These are phyloP conservation scores for Bipolaris cookei DNA, from an alignment of 2,329 filamentous ascomycete genomes.

Conservation along the genomic window DNA sequence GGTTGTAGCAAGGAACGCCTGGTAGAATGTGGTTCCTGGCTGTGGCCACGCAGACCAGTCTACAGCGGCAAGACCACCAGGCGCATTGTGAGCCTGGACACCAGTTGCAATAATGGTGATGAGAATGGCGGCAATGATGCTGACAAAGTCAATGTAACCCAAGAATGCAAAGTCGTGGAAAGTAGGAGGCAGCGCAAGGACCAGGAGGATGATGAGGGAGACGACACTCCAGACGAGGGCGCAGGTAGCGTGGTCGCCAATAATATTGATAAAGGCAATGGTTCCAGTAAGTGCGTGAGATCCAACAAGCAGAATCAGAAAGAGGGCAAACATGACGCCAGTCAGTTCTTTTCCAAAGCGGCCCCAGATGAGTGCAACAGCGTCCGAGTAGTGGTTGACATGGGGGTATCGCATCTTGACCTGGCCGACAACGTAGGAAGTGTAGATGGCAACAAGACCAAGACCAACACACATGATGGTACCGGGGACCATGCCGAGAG, in stretches of 20 bases:
- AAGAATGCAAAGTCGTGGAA: slow-evolving; percentile 69
- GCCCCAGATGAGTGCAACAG: slow-evolving; percentile 68
- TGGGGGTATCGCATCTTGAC: slow-evolving; percentile 65
- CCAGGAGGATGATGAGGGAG: slow-evolving; percentile 64
- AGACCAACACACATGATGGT: slow-evolving; percentile 56
- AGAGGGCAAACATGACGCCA: slow-evolving; percentile 61
- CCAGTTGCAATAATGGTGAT: slow-evolving; percentile 74
- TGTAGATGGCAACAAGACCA: slow-evolving; percentile 66
- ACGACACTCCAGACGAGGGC: slow-evolving; percentile 70
- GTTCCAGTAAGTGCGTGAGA: slow-evolving; percentile 75
- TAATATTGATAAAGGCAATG: slow-evolving; percentile 69
- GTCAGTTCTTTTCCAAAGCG: slow-evolving; percentile 57
- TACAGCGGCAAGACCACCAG: slow-evolving; percentile 35
- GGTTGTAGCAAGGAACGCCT: slow-evolving; percentile 58
- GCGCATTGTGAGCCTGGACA: slow-evolving; percentile 40
- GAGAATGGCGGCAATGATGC: slow-evolving; percentile 68
- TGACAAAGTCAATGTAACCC: slow-evolving; percentile 62
- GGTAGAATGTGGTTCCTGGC: slow-evolving; percentile 65
- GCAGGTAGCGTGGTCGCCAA: slow-evolving; percentile 65
- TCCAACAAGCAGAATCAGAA: slow-evolving; percentile 66
- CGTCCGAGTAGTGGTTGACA: slow-evolving; percentile 72
- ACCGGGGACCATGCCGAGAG: slow-evolving; percentile 55
- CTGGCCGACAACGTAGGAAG: slow-evolving; percentile 66
- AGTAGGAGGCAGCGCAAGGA: slow-evolving; percentile 68
- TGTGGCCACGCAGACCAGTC: slow-evolving; percentile 46